Evolutionary conservation across 352 stramenopile species (phyloP).

Genomic region (Phytopythium boreale): DNA sequence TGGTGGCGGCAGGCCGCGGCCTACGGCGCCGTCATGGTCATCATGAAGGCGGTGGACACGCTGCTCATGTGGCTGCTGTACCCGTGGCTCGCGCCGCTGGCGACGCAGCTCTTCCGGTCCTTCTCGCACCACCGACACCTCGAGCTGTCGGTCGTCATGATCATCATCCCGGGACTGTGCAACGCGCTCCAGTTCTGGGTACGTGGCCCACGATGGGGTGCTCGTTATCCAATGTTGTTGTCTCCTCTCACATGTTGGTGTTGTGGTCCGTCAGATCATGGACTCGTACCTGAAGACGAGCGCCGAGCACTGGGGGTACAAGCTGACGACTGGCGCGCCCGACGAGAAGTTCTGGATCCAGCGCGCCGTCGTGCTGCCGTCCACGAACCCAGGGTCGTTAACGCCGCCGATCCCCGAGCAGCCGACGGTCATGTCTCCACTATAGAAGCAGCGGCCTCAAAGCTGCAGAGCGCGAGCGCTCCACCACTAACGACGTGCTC

Average conservation of each 20-base stretch:
- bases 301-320: conserved; percentile 36
- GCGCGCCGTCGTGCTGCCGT: neutral
- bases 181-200: conserved; percentile 81
- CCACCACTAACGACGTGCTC: too few relatives aligned
- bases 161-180: conserved; percentile 59
- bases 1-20: conserved; percentile 55
- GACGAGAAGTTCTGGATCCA: conserved; percentile 38
- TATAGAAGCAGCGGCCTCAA: neutral
- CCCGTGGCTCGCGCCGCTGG: conserved; percentile 31
- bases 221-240: too few relatives aligned
- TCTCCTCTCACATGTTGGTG: neutral
- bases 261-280: conserved; percentile 27
- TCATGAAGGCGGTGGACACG: conserved; percentile 54
- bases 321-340: conserved; percentile 19
- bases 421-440: conserved; percentile 2
- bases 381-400: neutral
- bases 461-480: neutral
- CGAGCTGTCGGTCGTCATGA: conserved; percentile 76
- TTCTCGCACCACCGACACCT: conserved; percentile 64
- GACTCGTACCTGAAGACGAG: conserved; percentile 63
- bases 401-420: conserved; percentile 7
- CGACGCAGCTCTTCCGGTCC: conserved; percentile 43
- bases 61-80: conserved; percentile 47
- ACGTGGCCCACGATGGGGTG: too few relatives aligned
- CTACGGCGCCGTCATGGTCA: conserved; percentile 37